Base-by-base conservation (phyloP, 192 early-diverging fungal species). In the Linnemannia elongata region DNA sequence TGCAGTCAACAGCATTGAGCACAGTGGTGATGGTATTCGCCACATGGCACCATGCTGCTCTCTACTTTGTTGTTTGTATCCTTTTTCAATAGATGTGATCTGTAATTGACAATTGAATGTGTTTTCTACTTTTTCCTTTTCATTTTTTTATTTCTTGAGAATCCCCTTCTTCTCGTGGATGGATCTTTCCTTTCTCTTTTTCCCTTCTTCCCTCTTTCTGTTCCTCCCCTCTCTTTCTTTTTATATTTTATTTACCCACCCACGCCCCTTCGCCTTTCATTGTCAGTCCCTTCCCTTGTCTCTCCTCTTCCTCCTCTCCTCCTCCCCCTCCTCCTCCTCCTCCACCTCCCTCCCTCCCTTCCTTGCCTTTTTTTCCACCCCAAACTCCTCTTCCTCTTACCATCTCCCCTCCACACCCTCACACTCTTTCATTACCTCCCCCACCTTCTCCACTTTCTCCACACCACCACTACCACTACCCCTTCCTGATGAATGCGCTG, bases 401-500 rank as follows among this genome's bases (percentile, higher is more conserved):
- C 49, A 44, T 69, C 72, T 27, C n/a, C 20, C 38, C 66, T 70
- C 30, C 49, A 33, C 60, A 33, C 30, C 7, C 9, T 38, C 39
- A 33, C n/a, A 1, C 68, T 39, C 42, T 60, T 41, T 72, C 66
- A 49, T 49, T 49, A 49, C 13, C 8, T 45, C 39, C 63, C 3
- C 38, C 38, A 39, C 38, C 38, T 39, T 39, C 22, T n/a, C 38
- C 44, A 45, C 44, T 41, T 45, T 27, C 42, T 27, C 75, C 30
- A 60, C 39, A 54, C 24, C 36, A 18, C 33, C 73, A 54, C 47
- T 9, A n/a, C 54, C 39, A 54, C 13, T 66, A 39, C 55, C 18
- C 13, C 52, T 55, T n/a, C n/a, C 27, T 30, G 60, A 87, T 87
- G 85, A 87, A 87, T 74, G 85, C 85, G 20, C 80, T 87, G 49